phyloP scores from a whole-genome alignment of 257 asterid genomes.

The Salvia miltiorrhiza region DNA sequence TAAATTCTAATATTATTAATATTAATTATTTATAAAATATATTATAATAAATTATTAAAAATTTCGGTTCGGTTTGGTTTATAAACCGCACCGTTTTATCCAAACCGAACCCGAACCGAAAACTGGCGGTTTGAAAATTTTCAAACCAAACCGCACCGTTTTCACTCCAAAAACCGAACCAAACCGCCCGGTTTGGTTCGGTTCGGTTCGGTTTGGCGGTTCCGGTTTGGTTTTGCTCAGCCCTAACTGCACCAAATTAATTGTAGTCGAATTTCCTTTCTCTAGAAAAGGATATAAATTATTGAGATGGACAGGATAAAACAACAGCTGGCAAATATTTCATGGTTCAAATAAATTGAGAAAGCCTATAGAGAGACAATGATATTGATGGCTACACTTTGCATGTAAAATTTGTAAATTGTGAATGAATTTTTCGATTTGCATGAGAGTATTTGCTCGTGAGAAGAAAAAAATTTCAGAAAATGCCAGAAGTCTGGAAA shows the following conservation, averaged over 20 bases:
- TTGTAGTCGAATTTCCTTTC: not conserved
- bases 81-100: too few relatives aligned
- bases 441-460: not conserved
- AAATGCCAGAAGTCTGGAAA: slow-evolving; percentile 11
- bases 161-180: too few relatives aligned
- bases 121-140: too few relatives aligned
- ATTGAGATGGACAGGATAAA: slow-evolving; percentile 16
- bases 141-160: too few relatives aligned
- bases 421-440: slow-evolving; percentile 20
- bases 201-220: too few relatives aligned
- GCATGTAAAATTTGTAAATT: slow-evolving; percentile 15
- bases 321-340: slow-evolving; percentile 32
- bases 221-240: too few relatives aligned
- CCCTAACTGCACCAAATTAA: not conserved
- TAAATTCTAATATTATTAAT: too few relatives aligned
- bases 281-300: slow-evolving; percentile 2
- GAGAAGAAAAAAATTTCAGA: not conserved
- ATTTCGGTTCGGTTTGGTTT: too few relatives aligned
- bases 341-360: slow-evolving; percentile 2
- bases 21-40: too few relatives aligned
- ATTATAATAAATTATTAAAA: too few relatives aligned
- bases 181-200: too few relatives aligned
- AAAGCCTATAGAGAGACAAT: slow-evolving; percentile 10
- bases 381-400: slow-evolving; percentile 23
- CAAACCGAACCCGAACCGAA: too few relatives aligned